phyloP scores from a whole-genome alignment of 106 monocot genomes.

The Phalaenopsis equestris region DNA sequence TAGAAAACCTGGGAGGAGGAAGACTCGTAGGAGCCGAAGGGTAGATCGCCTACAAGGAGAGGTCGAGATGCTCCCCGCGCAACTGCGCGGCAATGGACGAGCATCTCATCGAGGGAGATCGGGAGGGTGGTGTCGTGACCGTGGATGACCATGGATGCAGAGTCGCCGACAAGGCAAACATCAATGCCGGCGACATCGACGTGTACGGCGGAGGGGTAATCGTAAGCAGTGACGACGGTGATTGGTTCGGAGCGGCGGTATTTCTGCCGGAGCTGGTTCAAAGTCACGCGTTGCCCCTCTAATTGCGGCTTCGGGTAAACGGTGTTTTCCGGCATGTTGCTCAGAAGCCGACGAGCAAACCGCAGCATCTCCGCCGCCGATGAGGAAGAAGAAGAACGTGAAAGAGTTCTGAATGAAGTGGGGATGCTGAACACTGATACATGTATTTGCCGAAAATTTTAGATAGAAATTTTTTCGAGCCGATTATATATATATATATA shows the following conservation, averaged over 20 bases:
- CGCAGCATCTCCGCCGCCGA: conserved; percentile 7
- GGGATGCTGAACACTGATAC: too few species aligned
- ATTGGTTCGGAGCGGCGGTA: conserved; percentile 64
- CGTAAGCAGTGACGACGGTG: conserved; percentile 96
- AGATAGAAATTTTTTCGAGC: too few species aligned
- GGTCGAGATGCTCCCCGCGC: conserved; percentile 75
- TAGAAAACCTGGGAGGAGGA: conserved; percentile 34
- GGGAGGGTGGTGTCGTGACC: conserved; percentile 98
- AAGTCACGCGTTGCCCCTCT: conserved; percentile 42
- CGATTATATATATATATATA: background rate
- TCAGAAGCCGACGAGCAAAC: conserved; percentile 35
- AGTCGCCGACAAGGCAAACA: conserved; percentile 88
- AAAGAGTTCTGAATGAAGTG: too few species aligned
- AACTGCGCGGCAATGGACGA: conserved; percentile 84
- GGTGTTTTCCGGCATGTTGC: conserved; percentile 78
- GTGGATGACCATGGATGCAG: conserved; percentile 98
- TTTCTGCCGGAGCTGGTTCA: conserved; percentile 65
- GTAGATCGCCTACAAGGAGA: conserved; percentile 89
- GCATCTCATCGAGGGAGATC: conserved; percentile 90
- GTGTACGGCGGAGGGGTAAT: conserved; percentile 95
- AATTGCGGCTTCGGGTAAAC: conserved; percentile 78
- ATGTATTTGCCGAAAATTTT: too few species aligned
- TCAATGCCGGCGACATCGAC: conserved; percentile 76
- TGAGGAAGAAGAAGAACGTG: background rate
- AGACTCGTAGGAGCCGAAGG: conserved; percentile 85